Conservation (phyloP, 495 filamentous ascomycete species). For the Hypoxylon fuscum region DNA sequence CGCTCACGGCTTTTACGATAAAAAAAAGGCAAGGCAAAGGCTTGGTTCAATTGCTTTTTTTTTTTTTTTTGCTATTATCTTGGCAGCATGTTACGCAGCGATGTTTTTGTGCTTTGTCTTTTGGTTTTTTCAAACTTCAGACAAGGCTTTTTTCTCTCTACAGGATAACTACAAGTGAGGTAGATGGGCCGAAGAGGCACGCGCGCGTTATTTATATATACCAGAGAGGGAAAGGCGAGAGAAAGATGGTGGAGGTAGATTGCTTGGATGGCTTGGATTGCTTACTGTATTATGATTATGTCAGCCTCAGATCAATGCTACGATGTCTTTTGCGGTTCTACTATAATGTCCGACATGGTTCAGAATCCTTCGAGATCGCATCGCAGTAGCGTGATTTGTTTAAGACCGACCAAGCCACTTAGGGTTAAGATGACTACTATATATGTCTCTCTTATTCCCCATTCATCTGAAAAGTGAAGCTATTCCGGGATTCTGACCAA, state of each 20-base stretch:
- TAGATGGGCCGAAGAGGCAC: conserved; percentile 7
- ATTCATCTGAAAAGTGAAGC: too few species aligned
- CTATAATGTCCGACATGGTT: neutral
- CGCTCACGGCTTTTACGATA: conserved; percentile 1
- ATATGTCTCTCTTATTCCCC: too few species aligned
- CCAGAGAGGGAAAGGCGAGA: neutral
- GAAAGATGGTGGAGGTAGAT: conserved; percentile 18
- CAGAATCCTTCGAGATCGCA: neutral
- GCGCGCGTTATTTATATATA: conserved; percentile 13
- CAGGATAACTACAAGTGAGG: neutral
- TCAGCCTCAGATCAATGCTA: neutral
- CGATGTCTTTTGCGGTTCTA: conserved; percentile 2
- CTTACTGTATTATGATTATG: conserved; percentile 35
- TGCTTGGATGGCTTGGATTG: too few species aligned
- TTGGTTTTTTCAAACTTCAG: too few species aligned
- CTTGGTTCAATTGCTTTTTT: neutral
- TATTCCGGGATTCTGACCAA: too few species aligned
- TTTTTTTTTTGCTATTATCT: neutral
- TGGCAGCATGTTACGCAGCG: conserved; percentile 13
- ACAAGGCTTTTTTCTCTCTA: neutral
- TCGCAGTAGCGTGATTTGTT: neutral
- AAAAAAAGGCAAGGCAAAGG: neutral
- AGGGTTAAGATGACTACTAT: too few species aligned
- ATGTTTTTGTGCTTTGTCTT: conserved; percentile 1
- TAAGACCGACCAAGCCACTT: too few species aligned